Conservation (phyloP, 208 protist genomes). For the Leishmania guyanensis region DNA sequence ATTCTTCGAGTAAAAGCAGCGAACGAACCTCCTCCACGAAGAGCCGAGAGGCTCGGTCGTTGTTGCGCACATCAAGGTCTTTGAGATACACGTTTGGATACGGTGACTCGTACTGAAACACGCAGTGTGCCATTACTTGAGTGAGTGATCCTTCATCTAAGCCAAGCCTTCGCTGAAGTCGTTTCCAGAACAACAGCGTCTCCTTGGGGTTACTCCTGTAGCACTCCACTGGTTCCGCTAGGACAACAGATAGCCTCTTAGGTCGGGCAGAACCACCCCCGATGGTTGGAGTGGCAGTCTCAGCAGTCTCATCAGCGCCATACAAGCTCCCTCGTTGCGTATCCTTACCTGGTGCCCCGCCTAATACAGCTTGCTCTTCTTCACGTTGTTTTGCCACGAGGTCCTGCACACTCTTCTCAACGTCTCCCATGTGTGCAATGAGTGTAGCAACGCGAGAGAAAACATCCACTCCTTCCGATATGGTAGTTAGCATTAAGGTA, state of each 20-base stretch:
- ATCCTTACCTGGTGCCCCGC: too few species aligned
- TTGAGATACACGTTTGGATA: slow-evolving; percentile 43
- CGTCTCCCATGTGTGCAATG: not conserved
- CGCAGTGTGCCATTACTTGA: slow-evolving; percentile 5
- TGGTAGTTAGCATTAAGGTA: not conserved
- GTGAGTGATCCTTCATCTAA: slow-evolving; percentile 3
- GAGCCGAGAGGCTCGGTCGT: slow-evolving; percentile 15
- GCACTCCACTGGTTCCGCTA: not conserved
- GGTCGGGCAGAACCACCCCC: too few species aligned
- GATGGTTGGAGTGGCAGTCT: not conserved
- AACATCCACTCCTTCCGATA: not conserved
- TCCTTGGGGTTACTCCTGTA: slow-evolving; percentile 6
- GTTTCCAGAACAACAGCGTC: slow-evolving; percentile 9
- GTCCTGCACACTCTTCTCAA: not conserved
- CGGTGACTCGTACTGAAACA: slow-evolving; percentile 29
- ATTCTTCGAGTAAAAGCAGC: not conserved
- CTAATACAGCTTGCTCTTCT: not conserved
- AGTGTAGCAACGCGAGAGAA: not conserved
- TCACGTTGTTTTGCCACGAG: not conserved
- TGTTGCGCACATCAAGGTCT: slow-evolving; percentile 37
- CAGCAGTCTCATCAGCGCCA: not conserved
- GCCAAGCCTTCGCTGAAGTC: not conserved
- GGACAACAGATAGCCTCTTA: not conserved
- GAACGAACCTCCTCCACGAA: slow-evolving; percentile 14
- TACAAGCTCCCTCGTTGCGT: not conserved